Base-by-base conservation (phyloP, 352 stramenopile genomes). In the Pseudoperonospora humuli region DNA sequence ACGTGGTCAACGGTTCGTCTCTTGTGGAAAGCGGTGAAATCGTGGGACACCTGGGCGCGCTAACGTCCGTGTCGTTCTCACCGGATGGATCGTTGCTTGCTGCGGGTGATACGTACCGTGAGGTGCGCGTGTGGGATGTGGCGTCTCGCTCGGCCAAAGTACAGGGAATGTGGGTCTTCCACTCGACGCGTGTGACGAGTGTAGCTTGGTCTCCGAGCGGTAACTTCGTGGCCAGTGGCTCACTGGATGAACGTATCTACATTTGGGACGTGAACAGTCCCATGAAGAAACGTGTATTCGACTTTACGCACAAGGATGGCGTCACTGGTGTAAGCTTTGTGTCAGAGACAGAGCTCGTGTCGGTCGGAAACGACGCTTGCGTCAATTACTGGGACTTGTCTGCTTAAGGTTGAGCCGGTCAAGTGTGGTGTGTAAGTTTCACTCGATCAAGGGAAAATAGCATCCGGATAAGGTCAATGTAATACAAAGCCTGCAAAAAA, bases 241-340 rank as follows among this genome's bases (percentile, higher is more conserved):
- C 92, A 32, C 74, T 93, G 14, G 95, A 98, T 61, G 95, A 97
- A 52, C 89, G 87, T 42, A 93, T 99, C 48, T 98, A 96, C 67
- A 75, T 98, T 14, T 99, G 95, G 95, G 95, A 83, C 57, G 63
- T 97, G 6, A 72, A 80, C 48, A 87, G 59, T 39, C 74, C 75
- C 13, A 65, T 57, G 58, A 70, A 68, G 17, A 87, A 86, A 57
- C 67, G 64, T 39, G 61, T 54, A 10, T 86, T 89, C 39, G 74
- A 88, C 10, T 87, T 86, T 57, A 58, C 79, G 36, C 79, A 91
- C 73, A 86, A 88, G 53, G 79, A 91, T 33, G 79, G 79, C 31
- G 75, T 85, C 35, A 91, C 70, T 1, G 67, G 67, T 31, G 76
- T 87, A 46, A 66, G 70, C 40, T 91, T 91, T 49, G 53, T 74